Base-by-base conservation (phyloP, 2,329 filamentous ascomycete species). In the Neurospora crassa region DNA sequence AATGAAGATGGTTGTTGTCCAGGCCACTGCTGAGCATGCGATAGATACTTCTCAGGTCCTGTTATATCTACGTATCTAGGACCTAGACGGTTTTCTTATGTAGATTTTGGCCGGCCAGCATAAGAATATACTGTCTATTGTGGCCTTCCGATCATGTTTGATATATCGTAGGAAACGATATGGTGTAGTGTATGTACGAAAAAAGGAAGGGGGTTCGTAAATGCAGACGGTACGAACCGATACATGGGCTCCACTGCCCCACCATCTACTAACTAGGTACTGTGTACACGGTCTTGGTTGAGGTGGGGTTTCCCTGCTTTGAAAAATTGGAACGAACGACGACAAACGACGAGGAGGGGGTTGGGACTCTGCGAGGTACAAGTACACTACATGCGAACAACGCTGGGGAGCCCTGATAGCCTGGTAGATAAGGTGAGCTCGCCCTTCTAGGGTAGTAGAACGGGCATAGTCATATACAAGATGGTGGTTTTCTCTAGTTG, bases 301-400 rank as follows among this genome's bases (percentile, higher is more conserved):
- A 63, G 53, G 53, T 63, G 53, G 47, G 53, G 53, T 63, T 59
- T 63, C 53, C 53, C 53, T 63, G 53, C 53, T 63, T 63, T 11
- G 24, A 7, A 37, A 59, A 37, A 37, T 63, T 11, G 53, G 7
- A 59, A 59, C 47, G 7, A 34, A 16, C 47, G 67, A 76, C 18
- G 47, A 72, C 68, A 73, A 73, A 73, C 20, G 29, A 71, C 3
- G 3, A 72, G 24, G 79, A 78, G 24, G 79, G 78, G 40, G 78
- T 84, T 83, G 81, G 83, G 85, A 78, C 77, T 87, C 72, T 80
- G 83, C 69, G 72, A 79, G 74, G 47, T 53, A 53, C 20, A 29
- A 63, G 24, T 47, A 20, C n/a, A 10, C 43, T 59, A 34, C 53
- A 63, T n/a, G 53, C 53, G 29, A 29, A 59, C 29, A 24, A 37